Percentiles rank a stretch among this genome's conserved stretches.
phyloP scores from a whole-genome alignment of 495 filamentous ascomycete genomes.

The Friedmanniomyces endolithicus region DNA sequence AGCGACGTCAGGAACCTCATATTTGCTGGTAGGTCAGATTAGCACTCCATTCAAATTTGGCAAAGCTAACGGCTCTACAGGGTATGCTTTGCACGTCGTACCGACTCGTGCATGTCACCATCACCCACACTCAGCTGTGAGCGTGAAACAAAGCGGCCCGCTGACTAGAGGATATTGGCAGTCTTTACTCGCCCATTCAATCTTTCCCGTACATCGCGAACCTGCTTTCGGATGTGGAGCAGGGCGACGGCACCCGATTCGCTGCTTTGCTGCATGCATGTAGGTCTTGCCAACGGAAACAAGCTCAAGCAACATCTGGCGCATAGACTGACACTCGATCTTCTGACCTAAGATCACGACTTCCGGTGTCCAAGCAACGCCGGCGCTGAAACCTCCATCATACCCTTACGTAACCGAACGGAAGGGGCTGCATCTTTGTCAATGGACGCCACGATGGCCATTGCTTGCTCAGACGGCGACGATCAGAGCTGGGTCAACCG shows the following conservation, averaged over 20 bases:
- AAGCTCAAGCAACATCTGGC: too few species aligned
- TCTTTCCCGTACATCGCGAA: slow-evolving; percentile 46
- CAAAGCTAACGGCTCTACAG: background rate
- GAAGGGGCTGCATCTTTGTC: background rate
- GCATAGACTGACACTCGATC: too few species aligned
- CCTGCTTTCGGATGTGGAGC: slow-evolving; percentile 41
- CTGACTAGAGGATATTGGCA: background rate
- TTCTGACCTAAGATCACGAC: slow-evolving; percentile 6
- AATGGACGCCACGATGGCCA: slow-evolving; percentile 39
- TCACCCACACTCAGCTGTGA: too few species aligned
- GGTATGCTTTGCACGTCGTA: background rate
- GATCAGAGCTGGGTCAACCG: slow-evolving; percentile 32
- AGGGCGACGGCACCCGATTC: slow-evolving; percentile 42
- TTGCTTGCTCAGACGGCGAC: slow-evolving; percentile 52
- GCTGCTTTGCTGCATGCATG: slow-evolving; percentile 28
- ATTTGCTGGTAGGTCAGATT: slow-evolving; percentile 23
- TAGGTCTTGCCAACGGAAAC: too few species aligned
- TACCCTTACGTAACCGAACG: background rate
- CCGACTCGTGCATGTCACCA: background rate
- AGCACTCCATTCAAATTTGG: background rate
- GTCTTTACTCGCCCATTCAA: slow-evolving; percentile 47
- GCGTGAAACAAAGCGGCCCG: too few species aligned
- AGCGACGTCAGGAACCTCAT: slow-evolving; percentile 28
- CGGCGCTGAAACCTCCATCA: background rate
- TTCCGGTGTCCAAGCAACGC: slow-evolving; percentile 13